These are phyloP conservation scores for Calocybe indica DNA, from an alignment of 768 basidiomycete genomes.

Conservation along the genomic window DNA sequence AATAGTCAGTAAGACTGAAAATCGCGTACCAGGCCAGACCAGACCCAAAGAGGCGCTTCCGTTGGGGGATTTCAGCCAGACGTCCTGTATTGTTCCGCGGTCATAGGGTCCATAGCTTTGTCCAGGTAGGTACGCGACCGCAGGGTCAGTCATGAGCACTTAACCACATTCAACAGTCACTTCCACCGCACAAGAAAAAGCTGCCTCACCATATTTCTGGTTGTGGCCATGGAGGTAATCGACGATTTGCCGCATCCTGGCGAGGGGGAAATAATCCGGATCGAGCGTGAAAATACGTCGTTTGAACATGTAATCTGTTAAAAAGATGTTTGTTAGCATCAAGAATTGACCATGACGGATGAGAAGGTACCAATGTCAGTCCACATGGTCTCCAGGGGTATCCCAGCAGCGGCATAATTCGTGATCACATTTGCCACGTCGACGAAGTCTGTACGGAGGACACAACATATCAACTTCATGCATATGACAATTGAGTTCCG, in stretches of 20 bases:
- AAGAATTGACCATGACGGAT: background rate
- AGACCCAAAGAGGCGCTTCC: constrained; percentile 51
- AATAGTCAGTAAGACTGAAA: background rate
- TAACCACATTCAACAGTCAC: background rate
- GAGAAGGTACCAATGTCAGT: constrained; percentile 54
- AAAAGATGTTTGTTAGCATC: background rate
- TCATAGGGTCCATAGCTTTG: constrained; percentile 47
- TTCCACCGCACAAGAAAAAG: background rate
- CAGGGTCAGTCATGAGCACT: constrained; percentile 76
- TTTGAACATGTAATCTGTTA: constrained; percentile 60
- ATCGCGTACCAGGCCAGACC: constrained; percentile 53
- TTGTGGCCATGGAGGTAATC: constrained; percentile 51
- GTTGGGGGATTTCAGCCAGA: constrained; percentile 60
- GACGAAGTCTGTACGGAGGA: constrained; percentile 42
- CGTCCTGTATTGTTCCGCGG: constrained; percentile 43
- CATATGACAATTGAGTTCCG: background rate
- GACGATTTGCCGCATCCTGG: constrained; percentile 61
- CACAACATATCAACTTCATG: background rate
- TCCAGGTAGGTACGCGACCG: constrained; percentile 46
- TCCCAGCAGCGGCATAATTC: constrained; percentile 52
- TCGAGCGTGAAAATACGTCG: constrained; percentile 68
- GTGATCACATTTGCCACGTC: constrained; percentile 58
- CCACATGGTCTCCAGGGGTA: constrained; percentile 78
- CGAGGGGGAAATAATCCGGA: constrained; percentile 59
- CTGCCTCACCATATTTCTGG: constrained; percentile 45